These are phyloP conservation scores for Jaapia argillacea DNA, from an alignment of 768 basidiomycete species.

Conservation along the genomic window DNA sequence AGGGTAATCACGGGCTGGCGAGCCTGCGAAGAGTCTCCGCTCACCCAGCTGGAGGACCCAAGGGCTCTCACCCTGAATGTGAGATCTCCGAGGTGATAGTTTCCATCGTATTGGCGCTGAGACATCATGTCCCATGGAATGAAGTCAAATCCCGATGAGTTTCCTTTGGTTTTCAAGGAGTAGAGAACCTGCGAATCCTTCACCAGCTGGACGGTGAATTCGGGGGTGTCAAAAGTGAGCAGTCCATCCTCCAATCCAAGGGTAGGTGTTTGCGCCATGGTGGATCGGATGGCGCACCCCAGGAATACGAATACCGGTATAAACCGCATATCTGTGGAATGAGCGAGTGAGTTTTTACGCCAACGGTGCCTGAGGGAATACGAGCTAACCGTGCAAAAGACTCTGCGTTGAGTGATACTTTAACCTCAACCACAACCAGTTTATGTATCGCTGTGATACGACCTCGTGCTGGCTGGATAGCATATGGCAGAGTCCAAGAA, in stretches of 20 bases:
- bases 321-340: too few relatives aligned
- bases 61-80: slow-evolving; percentile 39
- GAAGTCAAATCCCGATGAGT: slow-evolving; percentile 33
- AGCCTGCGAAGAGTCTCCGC: slow-evolving; percentile 32
- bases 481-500: too few relatives aligned
- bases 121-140: slow-evolving; percentile 43
- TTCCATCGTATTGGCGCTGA: slow-evolving; percentile 32
- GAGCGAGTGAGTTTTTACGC: too few relatives aligned
- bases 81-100: slow-evolving; percentile 47
- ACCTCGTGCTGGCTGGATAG: too few relatives aligned
- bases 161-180: slow-evolving; percentile 30
- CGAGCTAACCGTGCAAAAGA: too few relatives aligned
- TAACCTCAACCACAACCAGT: too few relatives aligned
- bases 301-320: too few relatives aligned
- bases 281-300: background rate
- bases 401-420: too few relatives aligned
- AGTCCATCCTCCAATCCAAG: slow-evolving; percentile 39
- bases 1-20: slow-evolving; percentile 29
- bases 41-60: slow-evolving; percentile 35
- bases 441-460: too few relatives aligned
- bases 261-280: slow-evolving; percentile 15
- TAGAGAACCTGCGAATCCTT: slow-evolving; percentile 49
- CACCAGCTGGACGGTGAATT: slow-evolving; percentile 35
- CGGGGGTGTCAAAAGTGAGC: slow-evolving; percentile 32
- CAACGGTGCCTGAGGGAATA: too few relatives aligned